Conservation (phyloP, 768 basidiomycete species). For the Leccinum rimulosum region DNA sequence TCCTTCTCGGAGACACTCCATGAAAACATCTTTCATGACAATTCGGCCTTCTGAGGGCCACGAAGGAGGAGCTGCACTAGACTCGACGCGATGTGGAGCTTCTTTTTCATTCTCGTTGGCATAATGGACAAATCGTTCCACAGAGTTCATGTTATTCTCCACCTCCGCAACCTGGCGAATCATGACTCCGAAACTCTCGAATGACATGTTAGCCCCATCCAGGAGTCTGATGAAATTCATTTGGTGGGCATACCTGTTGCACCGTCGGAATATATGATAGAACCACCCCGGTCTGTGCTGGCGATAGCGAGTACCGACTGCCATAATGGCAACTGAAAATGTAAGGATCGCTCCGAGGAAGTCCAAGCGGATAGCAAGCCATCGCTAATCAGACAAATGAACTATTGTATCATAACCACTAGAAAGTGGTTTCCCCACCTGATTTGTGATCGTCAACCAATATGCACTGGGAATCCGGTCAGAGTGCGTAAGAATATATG, state of each 20-base stretch:
- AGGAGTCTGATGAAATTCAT: not conserved
- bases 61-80: constrained; percentile 48
- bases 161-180: constrained; percentile 79
- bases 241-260: constrained; percentile 54
- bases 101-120: constrained; percentile 80
- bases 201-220: not conserved
- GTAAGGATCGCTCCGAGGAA: constrained; percentile 71
- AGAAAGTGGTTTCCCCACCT: constrained; percentile 37
- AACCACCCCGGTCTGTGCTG: constrained; percentile 73
- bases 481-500: not conserved
- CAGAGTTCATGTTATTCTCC: constrained; percentile 93
- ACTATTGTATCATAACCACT: not conserved
- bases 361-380: constrained; percentile 88
- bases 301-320: constrained; percentile 74
- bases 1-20: constrained; percentile 57
- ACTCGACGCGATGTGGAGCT: constrained; percentile 63
- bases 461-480: constrained; percentile 53
- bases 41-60: constrained; percentile 81
- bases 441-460: constrained; percentile 83
- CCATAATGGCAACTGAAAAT: constrained; percentile 75
- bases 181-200: constrained; percentile 66
- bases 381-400: constrained; percentile 43
- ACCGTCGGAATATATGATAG: constrained; percentile 79
- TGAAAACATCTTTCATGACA: constrained; percentile 69
- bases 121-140: constrained; percentile 85